Evolutionary conservation across 805 yeast genomes (phyloP).

Genomic region (Nakazawaea peltata): DNA sequence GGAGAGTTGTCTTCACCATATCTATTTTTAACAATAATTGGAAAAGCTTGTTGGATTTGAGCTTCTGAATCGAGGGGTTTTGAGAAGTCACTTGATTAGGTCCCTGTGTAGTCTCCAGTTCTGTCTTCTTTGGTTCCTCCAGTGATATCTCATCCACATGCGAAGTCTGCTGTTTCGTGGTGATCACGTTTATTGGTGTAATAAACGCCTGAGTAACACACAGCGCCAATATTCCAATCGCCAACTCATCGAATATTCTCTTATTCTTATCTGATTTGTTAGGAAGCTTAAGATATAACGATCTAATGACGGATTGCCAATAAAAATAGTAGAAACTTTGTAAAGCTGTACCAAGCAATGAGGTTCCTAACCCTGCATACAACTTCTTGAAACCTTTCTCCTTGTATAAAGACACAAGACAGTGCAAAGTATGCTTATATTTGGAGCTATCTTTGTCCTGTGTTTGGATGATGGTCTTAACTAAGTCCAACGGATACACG

Average conservation of each 20-base stretch:
- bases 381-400: conserved; percentile 59
- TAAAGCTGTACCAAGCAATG: conserved; percentile 63
- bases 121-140: background rate
- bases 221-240: conserved; percentile 75
- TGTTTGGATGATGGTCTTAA: conserved; percentile 71
- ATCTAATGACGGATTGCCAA: conserved; percentile 74
- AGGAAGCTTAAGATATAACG: conserved; percentile 33
- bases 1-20: conserved; percentile 34
- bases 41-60: background rate
- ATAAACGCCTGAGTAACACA: conserved; percentile 75
- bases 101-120: conserved; percentile 1
- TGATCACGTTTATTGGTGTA: conserved; percentile 71
- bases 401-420: conserved; percentile 46
- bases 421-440: conserved; percentile 57
- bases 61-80: conserved; percentile 13
- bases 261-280: conserved; percentile 3
- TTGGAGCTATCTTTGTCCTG: conserved; percentile 46
- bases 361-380: conserved; percentile 65
- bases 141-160: too few relatives aligned
- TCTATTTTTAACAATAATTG: conserved; percentile 10
- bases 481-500: conserved; percentile 75
- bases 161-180: conserved; percentile 49
- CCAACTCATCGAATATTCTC: conserved; percentile 41
- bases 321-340: conserved; percentile 80
- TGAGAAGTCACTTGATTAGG: conserved; percentile 4